Evolutionary conservation across 495 filamentous ascomycete species (phyloP), one percentile per base, ranked within the genome.

Genomic region (Rusavskia elegans): DNA sequence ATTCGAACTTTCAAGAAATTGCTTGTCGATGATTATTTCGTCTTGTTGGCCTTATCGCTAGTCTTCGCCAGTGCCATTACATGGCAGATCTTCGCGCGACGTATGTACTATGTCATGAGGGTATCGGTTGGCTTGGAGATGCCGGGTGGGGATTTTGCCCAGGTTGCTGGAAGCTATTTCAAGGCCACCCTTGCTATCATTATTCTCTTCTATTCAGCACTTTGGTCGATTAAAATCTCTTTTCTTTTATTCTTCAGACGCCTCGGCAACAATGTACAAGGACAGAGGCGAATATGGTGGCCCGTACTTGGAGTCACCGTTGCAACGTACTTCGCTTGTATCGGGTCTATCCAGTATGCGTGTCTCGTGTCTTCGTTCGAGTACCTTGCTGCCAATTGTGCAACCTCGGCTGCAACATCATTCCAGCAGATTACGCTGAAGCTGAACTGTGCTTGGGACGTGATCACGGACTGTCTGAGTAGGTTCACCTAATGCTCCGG

Each of bases 381-480:
- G 13, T 13, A 48, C 10, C 32, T 58, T 19, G 35, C 32, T 27
- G 20, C 11, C 7, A 14, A 44, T 21, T 58, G 56, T 25, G n/a
- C 30, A 16, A 49, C 41, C 4, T 2, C 13, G 11, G 23, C 40
- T 6, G 56, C 56, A 27, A 39, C 27, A 2, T 11, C 5, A 2
- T 58, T 42, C 20, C 49, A 54, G 37, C 42, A 36, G 17, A 51
- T 56, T 17, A 63, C 57, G 10, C 44, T 64, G 25, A 51, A 60
- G 13, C 20, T 58, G 1, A 63, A 59, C 39, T 64, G 60, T 49
- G 59, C 42, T n/a, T 17, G 57, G 20, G 62, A 66, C 52, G 57
- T 68, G 3, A 7, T 66, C n/a, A 58, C 64, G 7, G 64, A 66
- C 41, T 51, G 41, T 45, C 20, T 63, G n/a, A 65, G 63, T 66